Base-by-base conservation (phyloP, 139 green algal species). In the Chlorella sp. region DNA sequence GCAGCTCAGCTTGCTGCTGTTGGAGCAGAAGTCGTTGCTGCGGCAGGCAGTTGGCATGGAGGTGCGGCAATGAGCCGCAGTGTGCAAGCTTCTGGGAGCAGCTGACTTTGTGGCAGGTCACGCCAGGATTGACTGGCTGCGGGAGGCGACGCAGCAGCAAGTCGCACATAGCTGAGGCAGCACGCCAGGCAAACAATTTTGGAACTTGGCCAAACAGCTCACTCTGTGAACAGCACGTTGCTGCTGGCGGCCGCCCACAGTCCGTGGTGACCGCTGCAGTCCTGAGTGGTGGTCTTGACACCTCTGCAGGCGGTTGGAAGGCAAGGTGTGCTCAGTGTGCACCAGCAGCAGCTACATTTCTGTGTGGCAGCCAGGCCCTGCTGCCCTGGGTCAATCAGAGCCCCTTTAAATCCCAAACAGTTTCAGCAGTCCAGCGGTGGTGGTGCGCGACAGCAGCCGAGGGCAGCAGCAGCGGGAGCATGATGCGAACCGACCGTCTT, bases 231-330 rank as follows among this genome's bases (percentile, higher is more conserved):
- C 8, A 67, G 76, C 24, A 82, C 56, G 16, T 67, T 43, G 60
- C 58, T 73, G 60, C 41, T 62, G 77, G 58, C 54, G 14, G 58
- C 58, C 14, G 60, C 77, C 77, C 77, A 83, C 40, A 83, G 16
- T 26, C 58, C 77, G 60, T 73, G 77, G 77, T 73, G 77, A 36
- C 77, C 77, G 58, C 58, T 83, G 38, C 43, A 28, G 54, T 58
- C 24, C 3, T 40, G 40, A 9, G 64, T 58, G 58, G 51, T 60
- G 13, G 56, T 58, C 30, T 58, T 43, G 30, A 17, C 34, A 30
- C 60, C 58, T 40, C 58, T 72, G 76, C 34, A 16, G 51, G 36
- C 22, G 8, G 3, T 20, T 8, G 19, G 0, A n/a, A 22, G 36
- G 34, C 19, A 3, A 32, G 0, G 48, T 11, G 14, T 7, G 46